phyloP scores from a whole-genome alignment of 306 rosid species.

The Echinosophora koreensis region DNA sequence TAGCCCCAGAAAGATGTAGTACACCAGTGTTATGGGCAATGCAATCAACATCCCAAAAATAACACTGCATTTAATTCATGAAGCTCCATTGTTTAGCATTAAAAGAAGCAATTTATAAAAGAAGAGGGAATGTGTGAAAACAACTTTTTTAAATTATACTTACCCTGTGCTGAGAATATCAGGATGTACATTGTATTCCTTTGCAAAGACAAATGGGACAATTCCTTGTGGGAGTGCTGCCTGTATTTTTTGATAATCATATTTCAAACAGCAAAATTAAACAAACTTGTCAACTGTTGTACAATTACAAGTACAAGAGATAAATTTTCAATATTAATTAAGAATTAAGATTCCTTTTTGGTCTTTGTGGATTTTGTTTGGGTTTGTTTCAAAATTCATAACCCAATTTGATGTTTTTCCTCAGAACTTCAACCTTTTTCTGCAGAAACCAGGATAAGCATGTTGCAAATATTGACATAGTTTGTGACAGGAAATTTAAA shows the following conservation, averaged over 20 bases:
- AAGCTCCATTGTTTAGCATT: conserved; percentile 10
- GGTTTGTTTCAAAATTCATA: neutral
- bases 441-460: conserved; percentile 20
- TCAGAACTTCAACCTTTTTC: neutral
- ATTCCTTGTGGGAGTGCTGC: conserved; percentile 99
- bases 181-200: conserved; percentile 93
- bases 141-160: neutral
- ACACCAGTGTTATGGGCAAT: conserved; percentile 87
- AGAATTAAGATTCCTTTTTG: neutral
- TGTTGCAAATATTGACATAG: neutral
- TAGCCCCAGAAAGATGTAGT: conserved; percentile 90
- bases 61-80: conserved; percentile 66
- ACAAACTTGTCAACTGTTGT: conserved; percentile 49
- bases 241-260: conserved; percentile 54
- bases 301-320: conserved; percentile 27
- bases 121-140: neutral
- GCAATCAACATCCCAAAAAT: conserved; percentile 95
- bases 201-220: conserved; percentile 97
- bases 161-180: conserved; percentile 96
- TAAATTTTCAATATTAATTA: neutral
- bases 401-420: neutral
- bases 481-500: neutral
- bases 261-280: conserved; percentile 41
- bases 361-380: neutral
- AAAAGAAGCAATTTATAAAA: neutral